Evolutionary conservation across 805 yeast species (phyloP).

Genomic region (Nakazawaea ishiwadae): DNA sequence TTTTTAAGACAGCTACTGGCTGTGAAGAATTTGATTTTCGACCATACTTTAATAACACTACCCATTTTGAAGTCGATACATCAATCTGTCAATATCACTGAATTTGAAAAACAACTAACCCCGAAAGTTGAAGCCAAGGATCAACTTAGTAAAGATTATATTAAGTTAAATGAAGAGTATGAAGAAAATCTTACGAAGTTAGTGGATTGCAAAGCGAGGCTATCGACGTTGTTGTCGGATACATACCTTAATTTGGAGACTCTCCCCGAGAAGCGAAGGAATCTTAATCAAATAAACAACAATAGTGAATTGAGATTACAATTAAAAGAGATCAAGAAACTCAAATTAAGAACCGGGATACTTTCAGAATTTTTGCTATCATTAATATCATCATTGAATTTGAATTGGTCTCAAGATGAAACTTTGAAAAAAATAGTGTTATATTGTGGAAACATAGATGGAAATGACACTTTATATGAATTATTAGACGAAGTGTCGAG

Average conservation of each 20-base stretch:
- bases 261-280: no score
- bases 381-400: slow-evolving; percentile 28
- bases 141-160: neutral
- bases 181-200: slow-evolving; percentile 9
- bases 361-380: slow-evolving; percentile 25
- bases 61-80: slow-evolving; percentile 14
- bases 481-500: slow-evolving; percentile 18
- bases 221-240: neutral
- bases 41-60: slow-evolving; percentile 14
- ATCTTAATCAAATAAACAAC: no score
- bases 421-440: slow-evolving; percentile 19
- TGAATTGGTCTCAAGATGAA: slow-evolving; percentile 28
- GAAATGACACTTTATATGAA: slow-evolving; percentile 13
- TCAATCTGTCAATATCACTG: slow-evolving; percentile 7
- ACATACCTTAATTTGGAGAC: neutral
- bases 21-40: slow-evolving; percentile 11
- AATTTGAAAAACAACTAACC: slow-evolving; percentile 3
- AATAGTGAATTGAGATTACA: no score
- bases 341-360: slow-evolving; percentile 15
- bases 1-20: slow-evolving; percentile 8
- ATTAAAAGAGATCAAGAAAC: slow-evolving; percentile 13
- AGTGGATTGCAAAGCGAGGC: slow-evolving; percentile 3
- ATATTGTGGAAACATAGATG: slow-evolving; percentile 13
- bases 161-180: slow-evolving; percentile 1
- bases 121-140: slow-evolving; percentile 6